phyloP scores from a whole-genome alignment of 169 alveolate genomes.

The Plasmodium billcollinsi region DNA sequence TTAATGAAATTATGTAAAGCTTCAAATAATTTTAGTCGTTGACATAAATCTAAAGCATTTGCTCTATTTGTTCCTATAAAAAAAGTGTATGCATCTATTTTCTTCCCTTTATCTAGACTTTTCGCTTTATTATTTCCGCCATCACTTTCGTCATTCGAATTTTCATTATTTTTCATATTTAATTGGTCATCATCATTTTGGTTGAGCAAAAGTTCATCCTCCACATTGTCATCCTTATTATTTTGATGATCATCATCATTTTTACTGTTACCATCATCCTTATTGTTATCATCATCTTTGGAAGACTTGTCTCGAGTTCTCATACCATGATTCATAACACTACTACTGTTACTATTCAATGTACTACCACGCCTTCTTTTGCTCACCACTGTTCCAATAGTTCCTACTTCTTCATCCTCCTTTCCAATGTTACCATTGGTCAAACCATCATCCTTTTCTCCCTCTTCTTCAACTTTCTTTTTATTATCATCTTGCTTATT shows the following conservation, averaged over 20 bases:
- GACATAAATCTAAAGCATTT: constrained; percentile 81
- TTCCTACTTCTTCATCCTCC: constrained; percentile 73
- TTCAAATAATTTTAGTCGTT: constrained; percentile 76
- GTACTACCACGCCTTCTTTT: too few relatives aligned
- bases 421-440: constrained; percentile 40
- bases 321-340: too few relatives aligned
- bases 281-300: too few relatives aligned
- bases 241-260: constrained; percentile 9
- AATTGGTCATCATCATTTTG: background rate
- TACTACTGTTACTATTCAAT: too few relatives aligned
- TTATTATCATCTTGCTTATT: constrained; percentile 8
- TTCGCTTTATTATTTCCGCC: constrained; percentile 22
- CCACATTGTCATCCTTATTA: constrained; percentile 1
- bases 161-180: constrained; percentile 16
- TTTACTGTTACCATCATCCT: background rate
- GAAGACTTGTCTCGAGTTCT: too few relatives aligned
- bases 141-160: constrained; percentile 52
- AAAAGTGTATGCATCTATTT: constrained; percentile 75
- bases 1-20: constrained; percentile 76
- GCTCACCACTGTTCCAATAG: too few relatives aligned
- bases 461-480: constrained; percentile 11
- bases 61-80: constrained; percentile 80
- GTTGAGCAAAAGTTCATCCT: background rate
- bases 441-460: background rate
- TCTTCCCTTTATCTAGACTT: constrained; percentile 44